These are phyloP conservation scores for Xylaria scruposa DNA, from an alignment of 495 filamentous ascomycete genomes.

Conservation along the genomic window DNA sequence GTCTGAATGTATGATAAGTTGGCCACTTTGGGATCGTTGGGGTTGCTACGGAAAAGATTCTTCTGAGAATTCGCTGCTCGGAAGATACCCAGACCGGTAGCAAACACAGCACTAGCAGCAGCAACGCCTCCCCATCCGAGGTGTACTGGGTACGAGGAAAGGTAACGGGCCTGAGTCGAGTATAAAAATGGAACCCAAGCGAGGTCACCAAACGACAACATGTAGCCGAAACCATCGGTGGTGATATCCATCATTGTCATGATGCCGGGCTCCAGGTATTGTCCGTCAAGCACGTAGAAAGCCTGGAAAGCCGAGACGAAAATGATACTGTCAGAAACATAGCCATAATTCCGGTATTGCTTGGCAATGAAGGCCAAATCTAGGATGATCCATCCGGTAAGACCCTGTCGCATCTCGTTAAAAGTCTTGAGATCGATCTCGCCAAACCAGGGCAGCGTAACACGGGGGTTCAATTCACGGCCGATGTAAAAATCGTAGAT, in stretches of 20 bases:
- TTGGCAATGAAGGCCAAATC: slow-evolving; percentile 85
- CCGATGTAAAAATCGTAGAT: slow-evolving; percentile 98
- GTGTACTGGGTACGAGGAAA: slow-evolving; percentile 78
- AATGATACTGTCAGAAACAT: slow-evolving; percentile 85
- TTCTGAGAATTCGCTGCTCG: slow-evolving; percentile 91
- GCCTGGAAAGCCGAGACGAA: slow-evolving; percentile 80
- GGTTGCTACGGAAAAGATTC: slow-evolving; percentile 90
- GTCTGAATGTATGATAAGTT: slow-evolving; percentile 91
- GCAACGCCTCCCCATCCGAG: slow-evolving; percentile 71
- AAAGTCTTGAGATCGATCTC: slow-evolving; percentile 90
- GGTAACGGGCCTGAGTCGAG: slow-evolving; percentile 84
- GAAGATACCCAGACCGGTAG: slow-evolving; percentile 85
- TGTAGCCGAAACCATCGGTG: slow-evolving; percentile 93
- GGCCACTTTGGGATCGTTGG: slow-evolving; percentile 77
- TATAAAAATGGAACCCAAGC: slow-evolving; percentile 95
- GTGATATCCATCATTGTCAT: slow-evolving; percentile 97
- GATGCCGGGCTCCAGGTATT: slow-evolving; percentile 91
- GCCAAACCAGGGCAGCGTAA: slow-evolving; percentile 77
- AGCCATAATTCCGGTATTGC: slow-evolving; percentile 84
- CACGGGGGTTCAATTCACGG: slow-evolving; percentile 91
- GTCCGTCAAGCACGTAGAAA: slow-evolving; percentile 83
- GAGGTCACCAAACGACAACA: slow-evolving; percentile 94
- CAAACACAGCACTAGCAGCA: slow-evolving; percentile 68
- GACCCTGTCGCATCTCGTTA: slow-evolving; percentile 88
- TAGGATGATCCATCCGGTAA: slow-evolving; percentile 88